Evolutionary conservation across 495 filamentous ascomycete species (phyloP).

Genomic region (Hyaloscypha finlandica): DNA sequence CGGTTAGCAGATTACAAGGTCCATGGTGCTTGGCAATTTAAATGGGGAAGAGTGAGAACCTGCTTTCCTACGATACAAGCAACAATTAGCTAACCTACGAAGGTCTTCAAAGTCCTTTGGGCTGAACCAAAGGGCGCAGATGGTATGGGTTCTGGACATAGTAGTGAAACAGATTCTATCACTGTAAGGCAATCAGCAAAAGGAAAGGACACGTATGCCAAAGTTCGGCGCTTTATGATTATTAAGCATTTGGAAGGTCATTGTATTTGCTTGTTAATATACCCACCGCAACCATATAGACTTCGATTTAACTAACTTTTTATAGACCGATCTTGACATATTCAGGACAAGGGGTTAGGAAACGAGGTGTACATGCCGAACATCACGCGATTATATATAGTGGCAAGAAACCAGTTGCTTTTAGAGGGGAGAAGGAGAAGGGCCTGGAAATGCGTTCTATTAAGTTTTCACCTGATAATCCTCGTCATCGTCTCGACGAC

Average conservation of each 20-base stretch:
- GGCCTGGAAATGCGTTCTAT: constrained; percentile 2
- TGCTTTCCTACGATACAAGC: no score
- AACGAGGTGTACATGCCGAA: constrained; percentile 12
- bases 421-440: constrained; percentile 12
- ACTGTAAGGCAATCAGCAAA: neutral
- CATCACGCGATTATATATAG: constrained; percentile 22
- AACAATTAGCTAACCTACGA: neutral
- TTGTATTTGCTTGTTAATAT: constrained; percentile 27
- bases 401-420: constrained; percentile 2
- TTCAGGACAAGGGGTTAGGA: neutral
- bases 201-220: neutral
- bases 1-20: constrained; percentile 10
- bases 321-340: constrained; percentile 23
- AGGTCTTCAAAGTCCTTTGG: constrained; percentile 6
- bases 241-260: constrained; percentile 13
- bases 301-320: neutral
- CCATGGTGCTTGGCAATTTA: neutral
- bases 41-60: constrained; percentile 1
- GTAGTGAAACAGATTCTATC: neutral
- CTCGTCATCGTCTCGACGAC: neutral
- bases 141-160: neutral
- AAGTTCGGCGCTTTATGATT: constrained; percentile 26
- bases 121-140: neutral
- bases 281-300: neutral
- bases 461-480: neutral